Percentiles rank a stretch among this genome's conserved stretches.
Evolutionary conservation across 768 basidiomycete species (phyloP).

Genomic region (Coprinopsis sp.): DNA sequence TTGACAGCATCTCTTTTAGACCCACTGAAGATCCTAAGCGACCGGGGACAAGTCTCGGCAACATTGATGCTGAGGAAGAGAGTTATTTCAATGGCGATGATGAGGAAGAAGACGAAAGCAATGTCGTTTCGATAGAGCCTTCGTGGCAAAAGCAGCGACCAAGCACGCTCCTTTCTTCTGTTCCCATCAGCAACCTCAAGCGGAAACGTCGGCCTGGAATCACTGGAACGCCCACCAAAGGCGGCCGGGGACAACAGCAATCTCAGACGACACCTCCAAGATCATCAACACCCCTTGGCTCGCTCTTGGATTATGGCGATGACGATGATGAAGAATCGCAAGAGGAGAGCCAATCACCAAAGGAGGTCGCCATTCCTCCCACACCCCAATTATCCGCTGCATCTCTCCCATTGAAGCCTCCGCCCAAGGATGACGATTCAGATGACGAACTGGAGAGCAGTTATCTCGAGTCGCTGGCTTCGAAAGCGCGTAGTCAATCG

Average conservation of each 20-base stretch:
- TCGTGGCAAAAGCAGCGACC: conserved; percentile 19
- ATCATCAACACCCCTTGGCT: conserved; percentile 49
- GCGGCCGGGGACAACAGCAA: conserved; percentile 30
- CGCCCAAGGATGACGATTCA: conserved; percentile 38
- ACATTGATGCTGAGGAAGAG: conserved; percentile 78
- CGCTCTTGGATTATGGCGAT: conserved; percentile 75
- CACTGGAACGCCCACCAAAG: conserved; percentile 32
- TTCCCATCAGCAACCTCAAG: conserved; percentile 40
- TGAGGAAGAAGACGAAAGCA: conserved; percentile 52
- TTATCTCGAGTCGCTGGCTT: conserved; percentile 50
- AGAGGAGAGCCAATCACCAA: neutral
- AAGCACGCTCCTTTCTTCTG: conserved; percentile 30
- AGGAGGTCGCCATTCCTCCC: conserved; percentile 9
- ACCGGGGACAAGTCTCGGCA: conserved; percentile 39
- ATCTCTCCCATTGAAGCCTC: conserved; percentile 30
- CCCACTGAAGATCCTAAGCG: conserved; percentile 37
- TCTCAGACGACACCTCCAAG: conserved; percentile 25
- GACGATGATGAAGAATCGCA: conserved; percentile 54
- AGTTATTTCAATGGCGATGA: conserved; percentile 90
- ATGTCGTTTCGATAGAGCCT: conserved; percentile 10
- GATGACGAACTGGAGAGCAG: conserved; percentile 54
- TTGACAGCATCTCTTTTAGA: conserved; percentile 25
- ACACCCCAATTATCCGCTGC: conserved; percentile 20
- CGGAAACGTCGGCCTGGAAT: conserved; percentile 52
- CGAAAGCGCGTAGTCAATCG: conserved; percentile 35